Conservation (phyloP, 2,329 filamentous ascomycete genomes). For the Fusarium succisae region DNA sequence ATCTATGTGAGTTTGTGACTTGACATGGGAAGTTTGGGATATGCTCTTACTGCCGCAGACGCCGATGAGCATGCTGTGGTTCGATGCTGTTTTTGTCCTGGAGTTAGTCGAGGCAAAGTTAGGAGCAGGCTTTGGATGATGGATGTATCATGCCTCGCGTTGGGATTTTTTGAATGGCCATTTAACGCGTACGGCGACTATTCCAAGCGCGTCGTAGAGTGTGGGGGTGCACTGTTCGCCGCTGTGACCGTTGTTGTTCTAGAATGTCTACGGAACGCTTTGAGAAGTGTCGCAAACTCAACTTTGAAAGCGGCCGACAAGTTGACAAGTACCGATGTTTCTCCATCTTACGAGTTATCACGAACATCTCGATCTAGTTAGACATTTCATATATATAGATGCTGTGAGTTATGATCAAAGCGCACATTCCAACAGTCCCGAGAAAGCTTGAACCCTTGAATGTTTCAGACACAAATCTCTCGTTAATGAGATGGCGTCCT, state of each 20-base stretch:
- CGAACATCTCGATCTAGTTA: constrained; percentile 10
- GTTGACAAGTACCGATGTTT: constrained; percentile 14
- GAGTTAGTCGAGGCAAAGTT: neutral
- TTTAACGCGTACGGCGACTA: constrained; percentile 30
- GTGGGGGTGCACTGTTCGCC: constrained; percentile 27
- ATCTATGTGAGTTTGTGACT: constrained; percentile 15
- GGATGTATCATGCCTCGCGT: neutral
- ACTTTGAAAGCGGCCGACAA: constrained; percentile 10
- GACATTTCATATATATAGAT: neutral
- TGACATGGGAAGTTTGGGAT: neutral
- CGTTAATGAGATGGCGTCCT: constrained; percentile 7
- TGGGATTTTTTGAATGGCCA: constrained; percentile 9
- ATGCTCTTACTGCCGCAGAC: constrained; percentile 72
- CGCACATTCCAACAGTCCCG: constrained; percentile 18
- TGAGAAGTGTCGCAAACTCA: neutral
- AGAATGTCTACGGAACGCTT: constrained; percentile 21
- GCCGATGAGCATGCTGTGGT: constrained; percentile 73
- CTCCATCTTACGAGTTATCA: constrained; percentile 15
- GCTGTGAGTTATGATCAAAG: neutral
- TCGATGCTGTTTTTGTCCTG: neutral
- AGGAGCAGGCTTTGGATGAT: neutral
- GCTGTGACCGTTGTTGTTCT: constrained; percentile 11
- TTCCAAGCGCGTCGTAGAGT: constrained; percentile 32
- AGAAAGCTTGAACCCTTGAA: neutral
- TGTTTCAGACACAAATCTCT: constrained; percentile 27